Evolutionary conservation across 2,329 filamentous ascomycete genomes (phyloP), one percentile per base, ranked within the genome.

Genomic region (Pestalotiopsis sp.): DNA sequence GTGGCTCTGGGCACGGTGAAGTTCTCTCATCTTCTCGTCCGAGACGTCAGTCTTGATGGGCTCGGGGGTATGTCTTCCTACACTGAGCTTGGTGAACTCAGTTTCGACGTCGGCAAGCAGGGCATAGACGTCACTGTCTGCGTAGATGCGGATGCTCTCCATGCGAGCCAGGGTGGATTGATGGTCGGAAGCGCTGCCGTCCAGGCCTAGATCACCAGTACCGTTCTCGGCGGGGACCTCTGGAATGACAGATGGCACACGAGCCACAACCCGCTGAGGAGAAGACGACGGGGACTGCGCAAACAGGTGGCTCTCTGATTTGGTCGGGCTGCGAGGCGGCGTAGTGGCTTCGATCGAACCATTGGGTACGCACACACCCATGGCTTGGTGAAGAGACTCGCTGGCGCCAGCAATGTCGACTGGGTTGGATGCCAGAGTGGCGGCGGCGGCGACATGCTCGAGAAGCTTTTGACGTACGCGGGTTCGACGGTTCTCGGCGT

Each of bases 391-490:
- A 66, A 83, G 75, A 61, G 79, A 80, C 71, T 84, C 83, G 69
- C 78, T 81, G 41, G 79, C 75, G 25, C 77, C 76, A 9, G 78
- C 72, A 17, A 80, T 72, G 23, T 78, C 73, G n/a, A 36, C 27
- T 57, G 73, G 68, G 12, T 76, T 73, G 14, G 76, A 63, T 40
- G 82, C 78, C 13, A 92, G 82, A 6, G 87, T 88, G 65, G 88
- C 82, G 2, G 92, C 91, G 17, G 92, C 93, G 61, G 93, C 92
- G 66, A 95, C 90, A 75, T 95, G 93, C 79, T 95, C 92, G 3
- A 95, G 86, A 13, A 95, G 83, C 83, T 94, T 95, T 77, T 95
- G 92, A 49, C 92, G 88, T 59, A 95, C 89, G 6, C 91, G 86
- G 17, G 90, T 91, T 56, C 92, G 89, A 75, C 93, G 86, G 77